Conservation (phyloP, 306 rosid species). For the Nissolia schottii region DNA sequence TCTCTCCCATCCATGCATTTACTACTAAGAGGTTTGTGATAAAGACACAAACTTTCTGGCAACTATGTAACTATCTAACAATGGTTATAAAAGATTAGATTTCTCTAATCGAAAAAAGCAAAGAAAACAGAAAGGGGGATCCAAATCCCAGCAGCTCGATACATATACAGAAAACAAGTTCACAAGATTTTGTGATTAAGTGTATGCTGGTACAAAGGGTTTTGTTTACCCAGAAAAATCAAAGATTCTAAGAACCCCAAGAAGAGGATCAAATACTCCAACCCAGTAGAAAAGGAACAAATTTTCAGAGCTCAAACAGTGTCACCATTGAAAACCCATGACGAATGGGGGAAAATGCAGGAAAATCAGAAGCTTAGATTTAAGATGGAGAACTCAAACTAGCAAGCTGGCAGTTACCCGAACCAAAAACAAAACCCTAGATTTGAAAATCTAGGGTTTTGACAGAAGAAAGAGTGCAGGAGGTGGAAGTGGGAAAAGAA, state of each 20-base stretch:
- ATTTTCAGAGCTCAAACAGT: conserved; percentile 30
- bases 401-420: conserved; percentile 9
- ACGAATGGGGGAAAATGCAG: conserved; percentile 35
- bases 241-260: conserved; percentile 24
- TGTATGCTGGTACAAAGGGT: conserved; percentile 22
- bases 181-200: not conserved
- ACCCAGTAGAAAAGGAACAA: conserved; percentile 1
- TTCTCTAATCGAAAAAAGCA: conserved; percentile 16
- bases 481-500: conserved; percentile 13
- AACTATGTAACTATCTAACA: conserved; percentile 4
- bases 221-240: conserved; percentile 30
- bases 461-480: conserved; percentile 52
- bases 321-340: conserved; percentile 8
- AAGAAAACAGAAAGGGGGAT: conserved; percentile 7
- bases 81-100: conserved; percentile 18
- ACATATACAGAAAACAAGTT: conserved; percentile 16
- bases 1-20: conserved; percentile 99
- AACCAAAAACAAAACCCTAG: conserved; percentile 66
- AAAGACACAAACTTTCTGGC: not conserved
- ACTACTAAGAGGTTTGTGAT: conserved; percentile 39
- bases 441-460: conserved; percentile 92
- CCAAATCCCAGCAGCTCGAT: conserved; percentile 28
- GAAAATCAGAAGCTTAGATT: conserved; percentile 31
- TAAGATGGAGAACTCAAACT: conserved; percentile 19
- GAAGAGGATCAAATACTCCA: not conserved